Evolutionary conservation across 352 stramenopile species (phyloP), one percentile per base, ranked within the genome.

Genomic region (Globisporangium spiculum): DNA sequence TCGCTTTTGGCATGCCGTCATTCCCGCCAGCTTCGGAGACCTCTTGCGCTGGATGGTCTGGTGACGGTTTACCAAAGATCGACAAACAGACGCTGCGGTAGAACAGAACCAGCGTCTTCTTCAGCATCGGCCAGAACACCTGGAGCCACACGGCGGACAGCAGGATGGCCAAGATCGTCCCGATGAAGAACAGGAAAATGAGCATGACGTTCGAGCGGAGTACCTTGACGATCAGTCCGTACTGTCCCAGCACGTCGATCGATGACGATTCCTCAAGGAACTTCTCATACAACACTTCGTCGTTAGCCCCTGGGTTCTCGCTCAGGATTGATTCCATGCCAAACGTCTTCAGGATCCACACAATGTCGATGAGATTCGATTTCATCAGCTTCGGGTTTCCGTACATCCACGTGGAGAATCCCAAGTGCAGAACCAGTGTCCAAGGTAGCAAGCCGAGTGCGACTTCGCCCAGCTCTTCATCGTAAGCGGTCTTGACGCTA

Each of bases 401-500:
- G 48, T 93, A 95, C 86, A 92, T 92, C 88, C 88, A 95, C n/a
- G 78, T 83, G 0, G 88, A 93, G 61, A 95, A 93, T 3, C 36
- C 83, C 44, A 95, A 61, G 54, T 95, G 88, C 26, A 85, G 67
- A 14, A 83, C 80, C 1, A 95, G 73, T 3, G 86, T 85, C 86
- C 86, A 95, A 0, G 88, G 88, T 24, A 95, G 30, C 8, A 93
- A 55, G 3, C 53, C 32, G 9, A 95, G 63, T 6, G 81, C 81
- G 1, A 77, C 75, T 62, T 90, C 80, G 26, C 88, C 88, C 1
- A 95, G 70, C 27, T 80, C 84, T 66, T 95, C 85, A 65, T 94
- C 86, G 72, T 93, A 95, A 9, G 88, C 78, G 1, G 86, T 93
- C 55, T 88, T 90, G 48, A 95, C 79, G 44, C 79, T 89, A 65